Base-by-base conservation (phyloP, 495 filamentous ascomycete species). In the Copromyces sp. region DNA sequence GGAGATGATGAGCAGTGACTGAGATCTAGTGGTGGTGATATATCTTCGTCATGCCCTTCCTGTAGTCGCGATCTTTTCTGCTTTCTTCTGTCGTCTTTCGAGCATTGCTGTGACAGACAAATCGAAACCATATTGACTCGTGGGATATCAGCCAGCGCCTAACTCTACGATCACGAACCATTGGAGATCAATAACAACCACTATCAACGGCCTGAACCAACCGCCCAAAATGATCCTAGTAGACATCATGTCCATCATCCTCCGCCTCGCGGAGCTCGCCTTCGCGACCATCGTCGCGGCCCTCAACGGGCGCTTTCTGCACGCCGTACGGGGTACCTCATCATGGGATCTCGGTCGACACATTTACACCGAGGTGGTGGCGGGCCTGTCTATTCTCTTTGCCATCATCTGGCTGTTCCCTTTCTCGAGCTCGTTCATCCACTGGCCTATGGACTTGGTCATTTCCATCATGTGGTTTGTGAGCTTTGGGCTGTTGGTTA, bases 381-480 rank as follows among this genome's bases (percentile, higher is more conserved):
- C 84, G 14, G 83, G 81, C 20, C 61, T 86, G 16, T 80, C 83
- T 20, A 85, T 86, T 20, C 74, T 86, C 74, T 77, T 85, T 16
- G 73, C 84, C 72, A 76, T 86, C 73, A 72, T 86, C 68, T 85
- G 84, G 84, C 82, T 86, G 9, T 77, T 85, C 73, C 84, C 84
- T 42, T 84, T 85, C 75, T 78, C 80, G 53, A 75, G 77, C 44
- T 78, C 75, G 69, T 86, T 85, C 74, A 78, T 82, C 71, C 82
- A 84, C 76, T 86, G 81, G 81, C 83, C 83, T 9, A 73, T 87
- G 75, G 90, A 92, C 74, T 45, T 91, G 61, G 40, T 90, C 72
- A 83, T 92, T 68, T 87, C 85, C 32, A 77, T 90, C 29, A 82
- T 84, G 69, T 92, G 90, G 90, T 90, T 90, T 73, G 87, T 87